Conservation (phyloP, 1,139 yeast genomes). For the Blastobotrys ciferrii region DNA sequence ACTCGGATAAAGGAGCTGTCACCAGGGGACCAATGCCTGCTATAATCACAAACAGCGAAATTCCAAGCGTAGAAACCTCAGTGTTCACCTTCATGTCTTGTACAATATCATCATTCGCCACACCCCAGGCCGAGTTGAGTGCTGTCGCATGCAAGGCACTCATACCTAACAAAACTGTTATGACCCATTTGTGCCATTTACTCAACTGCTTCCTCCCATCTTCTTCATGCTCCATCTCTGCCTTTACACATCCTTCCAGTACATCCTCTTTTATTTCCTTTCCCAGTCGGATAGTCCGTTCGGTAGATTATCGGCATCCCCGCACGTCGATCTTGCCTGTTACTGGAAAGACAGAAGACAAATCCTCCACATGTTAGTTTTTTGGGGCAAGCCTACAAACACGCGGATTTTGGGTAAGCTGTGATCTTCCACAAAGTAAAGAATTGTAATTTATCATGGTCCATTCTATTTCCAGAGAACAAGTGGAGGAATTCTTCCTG, state of each 20-base stretch:
- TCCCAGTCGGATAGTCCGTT: not conserved
- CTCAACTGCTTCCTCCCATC: not conserved
- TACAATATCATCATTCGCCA: conserved; percentile 50
- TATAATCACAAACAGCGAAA: conserved; percentile 67
- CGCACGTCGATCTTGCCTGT: not conserved
- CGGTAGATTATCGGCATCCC: not conserved
- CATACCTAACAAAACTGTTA: not conserved
- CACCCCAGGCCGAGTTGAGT: conserved; percentile 57
- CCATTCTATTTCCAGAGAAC: too few species aligned
- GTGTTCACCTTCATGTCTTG: conserved; percentile 50
- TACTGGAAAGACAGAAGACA: too few species aligned
- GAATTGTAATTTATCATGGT: too few species aligned
- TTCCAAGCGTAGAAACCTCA: conserved; percentile 61
- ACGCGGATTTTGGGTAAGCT: too few species aligned
- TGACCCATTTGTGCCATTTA: not conserved
- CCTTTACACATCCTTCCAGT: not conserved
- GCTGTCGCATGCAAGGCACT: conserved; percentile 5
- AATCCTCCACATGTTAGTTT: too few species aligned
- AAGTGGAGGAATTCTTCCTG: too few species aligned
- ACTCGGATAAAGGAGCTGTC: conserved; percentile 73
- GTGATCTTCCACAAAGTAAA: too few species aligned
- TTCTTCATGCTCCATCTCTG: not conserved
- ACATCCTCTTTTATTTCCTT: not conserved
- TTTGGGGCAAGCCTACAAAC: too few species aligned
- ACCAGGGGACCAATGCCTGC: conserved; percentile 67